These are phyloP conservation scores for Malus sylvestris DNA, from an alignment of 306 rosid species.

Conservation along the genomic window DNA sequence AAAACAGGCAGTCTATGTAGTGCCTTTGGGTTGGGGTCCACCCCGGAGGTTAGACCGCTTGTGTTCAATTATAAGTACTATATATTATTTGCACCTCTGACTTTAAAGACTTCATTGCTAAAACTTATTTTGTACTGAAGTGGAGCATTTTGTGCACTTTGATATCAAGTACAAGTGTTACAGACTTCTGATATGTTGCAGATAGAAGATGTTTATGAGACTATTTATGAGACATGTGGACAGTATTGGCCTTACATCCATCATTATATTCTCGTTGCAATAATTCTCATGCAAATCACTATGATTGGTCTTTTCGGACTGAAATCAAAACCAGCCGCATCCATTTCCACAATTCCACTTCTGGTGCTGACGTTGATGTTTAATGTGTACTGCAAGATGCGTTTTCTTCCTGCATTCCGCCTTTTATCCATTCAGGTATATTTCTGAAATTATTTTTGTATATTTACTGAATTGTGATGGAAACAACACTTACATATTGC, in stretches of 20 bases:
- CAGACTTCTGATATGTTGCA: constrained; percentile 25
- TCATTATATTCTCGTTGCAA: constrained; percentile 61
- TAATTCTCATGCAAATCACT: constrained; percentile 83
- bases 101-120: neutral
- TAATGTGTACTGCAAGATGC: constrained; percentile 82
- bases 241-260: constrained; percentile 87
- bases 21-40: neutral
- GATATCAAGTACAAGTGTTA: neutral
- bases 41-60: neutral
- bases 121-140: neutral
- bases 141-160: neutral
- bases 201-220: constrained; percentile 75
- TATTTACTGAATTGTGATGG: neutral
- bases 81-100: no score
- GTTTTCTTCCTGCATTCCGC: constrained; percentile 75
- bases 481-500: neutral
- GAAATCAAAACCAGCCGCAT: constrained; percentile 77
- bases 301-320: constrained; percentile 88
- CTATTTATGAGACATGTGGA: constrained; percentile 72
- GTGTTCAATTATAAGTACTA: neutral
- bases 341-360: constrained; percentile 70
- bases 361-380: constrained; percentile 62
- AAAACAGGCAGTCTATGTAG: neutral
- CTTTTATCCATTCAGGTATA: constrained; percentile 58
- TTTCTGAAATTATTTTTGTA: neutral